Base-by-base conservation (phyloP, 495 filamentous ascomycete species). In the Aspergillus steynii region DNA sequence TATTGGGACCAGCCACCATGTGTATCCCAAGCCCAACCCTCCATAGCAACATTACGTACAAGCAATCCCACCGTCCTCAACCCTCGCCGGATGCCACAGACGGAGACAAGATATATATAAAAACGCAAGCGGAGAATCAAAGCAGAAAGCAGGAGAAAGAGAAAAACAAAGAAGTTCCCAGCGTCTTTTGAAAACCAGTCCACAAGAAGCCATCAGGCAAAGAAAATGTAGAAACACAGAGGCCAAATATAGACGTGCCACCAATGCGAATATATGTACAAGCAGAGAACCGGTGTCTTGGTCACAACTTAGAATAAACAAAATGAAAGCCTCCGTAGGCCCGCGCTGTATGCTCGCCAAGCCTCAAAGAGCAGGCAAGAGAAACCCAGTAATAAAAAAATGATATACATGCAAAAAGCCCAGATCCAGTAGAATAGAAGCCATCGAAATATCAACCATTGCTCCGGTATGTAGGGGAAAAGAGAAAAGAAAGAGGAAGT, bases 211-310 rank as follows among this genome's bases (percentile, higher is more conserved):
- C 61, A 59, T n/a, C 34, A 56, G 49, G 52, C 47, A 37, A 48
- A 60, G 50, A 5, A 55, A 64, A 58, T 37, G 10, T 8, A 54
- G 53, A 58, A 64, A 56, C 26, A 27, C 47, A 55, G 57, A 57
- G 34, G 42, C 56, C 53, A 52, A 59, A 59, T 56, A 62, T 56
- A 61, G 60, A 55, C 67, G 51, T 66, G 64, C 64, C 64, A 50
- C 62, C 68, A 61, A 70, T 70, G 67, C 64, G 54, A 70, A 63
- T 67, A 70, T 70, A 70, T 67, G 61, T 69, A 69, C 68, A 70
- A 57, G 54, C 60, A 65, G 65, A 56, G 57, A 55, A 65, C 52
- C 59, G 50, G 54, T 63, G 15, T 55, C 62, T 60, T 45, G 59
- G 50, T 9, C 54, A 53, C 45, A 25, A 10, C 9, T 26, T 25